phyloP scores from a whole-genome alignment of 306 rosid genomes.

The Ceratonia siliqua region DNA sequence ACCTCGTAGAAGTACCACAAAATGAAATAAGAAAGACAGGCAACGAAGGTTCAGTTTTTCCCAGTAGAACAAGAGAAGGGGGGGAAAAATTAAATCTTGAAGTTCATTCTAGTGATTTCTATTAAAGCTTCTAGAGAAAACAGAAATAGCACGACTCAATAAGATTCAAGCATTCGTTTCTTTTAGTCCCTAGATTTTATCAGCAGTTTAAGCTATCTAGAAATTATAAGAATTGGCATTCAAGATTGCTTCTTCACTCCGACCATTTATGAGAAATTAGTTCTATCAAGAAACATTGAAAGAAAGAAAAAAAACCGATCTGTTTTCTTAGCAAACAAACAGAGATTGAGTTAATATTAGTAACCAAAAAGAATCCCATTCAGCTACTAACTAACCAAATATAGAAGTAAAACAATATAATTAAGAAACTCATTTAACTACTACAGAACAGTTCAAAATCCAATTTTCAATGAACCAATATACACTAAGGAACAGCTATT shows the following conservation, averaged over 20 bases:
- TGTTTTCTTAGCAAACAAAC: not conserved
- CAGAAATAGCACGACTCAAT: not conserved
- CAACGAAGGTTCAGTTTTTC: not conserved
- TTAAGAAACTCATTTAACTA: not conserved
- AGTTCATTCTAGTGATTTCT: not conserved
- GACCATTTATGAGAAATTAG: not conserved
- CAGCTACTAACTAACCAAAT: not conserved
- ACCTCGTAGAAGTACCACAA: not conserved
- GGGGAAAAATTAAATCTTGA: not conserved
- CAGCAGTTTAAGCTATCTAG: not conserved
- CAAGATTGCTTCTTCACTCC: not conserved
- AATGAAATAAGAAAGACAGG: not conserved
- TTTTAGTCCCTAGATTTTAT: not conserved
- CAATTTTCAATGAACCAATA: not conserved
- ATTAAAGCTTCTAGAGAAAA: not conserved
- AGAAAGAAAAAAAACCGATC: not conserved
- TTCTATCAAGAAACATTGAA: constrained; percentile 1
- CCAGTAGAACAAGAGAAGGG: not conserved
- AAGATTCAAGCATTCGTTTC: not conserved
- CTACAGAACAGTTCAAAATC: not conserved
- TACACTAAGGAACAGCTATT: not conserved
- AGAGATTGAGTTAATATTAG: too few relatives aligned
- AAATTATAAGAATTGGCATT: not conserved
- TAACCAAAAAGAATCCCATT: not conserved
- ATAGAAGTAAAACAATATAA: not conserved